Base-by-base conservation (phyloP, 306 rosid species). In the Cotoneaster glaucophyllus region DNA sequence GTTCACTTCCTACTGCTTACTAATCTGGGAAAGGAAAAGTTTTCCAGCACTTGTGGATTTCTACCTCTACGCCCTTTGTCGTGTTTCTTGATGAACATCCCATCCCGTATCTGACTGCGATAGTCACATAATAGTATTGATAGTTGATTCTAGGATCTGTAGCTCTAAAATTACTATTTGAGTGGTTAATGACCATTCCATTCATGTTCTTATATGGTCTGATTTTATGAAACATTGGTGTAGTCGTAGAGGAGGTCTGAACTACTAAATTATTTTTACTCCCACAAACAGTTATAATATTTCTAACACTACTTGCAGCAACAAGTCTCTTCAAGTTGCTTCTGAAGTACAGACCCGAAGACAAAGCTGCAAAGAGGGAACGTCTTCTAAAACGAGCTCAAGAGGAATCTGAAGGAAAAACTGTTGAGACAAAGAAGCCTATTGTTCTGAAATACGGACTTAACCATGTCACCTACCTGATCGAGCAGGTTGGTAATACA, bases 391-490 rank as follows among this genome's bases (percentile, higher is more conserved):
- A 88, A 57, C 86, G 93, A 67, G 97, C 93, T 1, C 90, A 90
- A 79, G 89, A 88, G 1, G 97, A 92, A 78, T 64, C 90, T 24
- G 92, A 90, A 34, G 93, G 93, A 1, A 92, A 88, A 72, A 58
- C 93, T 3, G 29, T 65, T 0, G 96, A 92, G 41, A 84, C 90
- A 4, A 88, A 92, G 84, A 90, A 92, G 74, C 90, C 97, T 1
- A 85, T 92, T 50, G 79, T 81, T 44, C 89, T 90, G 66, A 92
- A 92, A 43, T 92, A 90, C 82, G 96, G 96, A 59, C 96, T 92
- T 67, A 92, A 92, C 74, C 97, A 88, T 25, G 91, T 90, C 5
- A 90, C 96, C 65, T 90, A 84, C 85, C 93, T 90, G 54, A 92
- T 92, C 6, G 96, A 90, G 85, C 92, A 88, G 93, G 96, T 83